Base-by-base conservation (phyloP, 1,139 yeast species). In the Candida sanyaensis region DNA sequence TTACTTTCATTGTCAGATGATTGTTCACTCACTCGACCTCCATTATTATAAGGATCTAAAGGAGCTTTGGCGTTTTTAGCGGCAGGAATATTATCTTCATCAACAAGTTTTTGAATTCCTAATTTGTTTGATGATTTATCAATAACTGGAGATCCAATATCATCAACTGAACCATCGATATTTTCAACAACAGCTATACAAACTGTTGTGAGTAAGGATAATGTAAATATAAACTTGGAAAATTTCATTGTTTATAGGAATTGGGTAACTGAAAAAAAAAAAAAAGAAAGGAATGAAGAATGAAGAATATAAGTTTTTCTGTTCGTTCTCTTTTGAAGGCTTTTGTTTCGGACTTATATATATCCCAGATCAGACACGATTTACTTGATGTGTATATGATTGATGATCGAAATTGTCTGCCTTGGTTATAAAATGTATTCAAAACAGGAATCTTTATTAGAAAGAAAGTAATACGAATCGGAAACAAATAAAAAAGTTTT, bases 71-170 rank as follows among this genome's bases (percentile, higher is more conserved):
- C 52, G 38, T 57, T 50, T 1, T 50, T 47, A 2, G 71, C 65
- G 3, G 71, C 63, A 10, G 75, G 75, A 11, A 49, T 53, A 53
- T 69, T 66, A 49, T 70, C 75, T 29, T 58, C 69, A 27, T 57
- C 69, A 7, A 55, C 62, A 10, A 69, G 31, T 5, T 50, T 49
- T 37, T 60, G 59, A 21, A 69, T 67, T 27, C 65, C 64, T 28
- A 68, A 52, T 40, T 58, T 64, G 37, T 54, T 52, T 3, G 53
- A 43, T 6, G 55, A 43, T 44, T 55, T 59, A 2, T 59, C 50
- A 24, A 31, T 33, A 31, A 45, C 28, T 26, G 37, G 23, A 9
- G 46, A n/a, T 10, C 30, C 38, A 21, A 41, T 43, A 17, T 45
- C 49, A 8, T 47, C 52, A 7, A 37, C 44, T 30, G 45, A 31